These are phyloP conservation scores for Acacia concinna DNA, from an alignment of 331 rosid species.

Conservation along the genomic window DNA sequence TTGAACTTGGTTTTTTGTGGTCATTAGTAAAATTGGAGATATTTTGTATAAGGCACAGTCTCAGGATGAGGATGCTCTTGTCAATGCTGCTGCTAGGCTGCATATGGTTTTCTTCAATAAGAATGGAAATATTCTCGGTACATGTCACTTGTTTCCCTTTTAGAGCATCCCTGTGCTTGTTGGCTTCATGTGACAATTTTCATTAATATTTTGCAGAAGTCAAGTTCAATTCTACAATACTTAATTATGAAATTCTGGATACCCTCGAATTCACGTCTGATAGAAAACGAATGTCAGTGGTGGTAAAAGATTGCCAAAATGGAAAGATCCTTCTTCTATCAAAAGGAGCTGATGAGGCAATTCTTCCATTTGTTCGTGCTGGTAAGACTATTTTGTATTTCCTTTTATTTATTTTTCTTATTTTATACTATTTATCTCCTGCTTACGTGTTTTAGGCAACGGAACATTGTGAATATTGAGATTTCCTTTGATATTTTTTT, in stretches of 20 bases:
- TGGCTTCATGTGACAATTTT: constrained; percentile 23
- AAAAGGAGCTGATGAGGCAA: constrained; percentile 98
- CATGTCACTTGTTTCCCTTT: constrained; percentile 28
- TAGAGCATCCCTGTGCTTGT: constrained; percentile 19
- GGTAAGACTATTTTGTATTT: constrained; percentile 45
- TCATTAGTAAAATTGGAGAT: constrained; percentile 78
- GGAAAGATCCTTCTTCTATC: constrained; percentile 84
- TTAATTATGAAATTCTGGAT: constrained; percentile 85
- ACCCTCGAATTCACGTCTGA: constrained; percentile 96
- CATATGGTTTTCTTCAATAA: constrained; percentile 84
- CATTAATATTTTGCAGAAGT: constrained; percentile 64
- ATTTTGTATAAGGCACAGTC: constrained; percentile 95
- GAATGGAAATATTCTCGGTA: constrained; percentile 75
- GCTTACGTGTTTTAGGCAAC: constrained; percentile 19
- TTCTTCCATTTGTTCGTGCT: constrained; percentile 72
- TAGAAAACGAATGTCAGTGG: constrained; percentile 96
- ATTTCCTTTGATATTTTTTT: constrained; percentile 22
- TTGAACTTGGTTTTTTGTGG: constrained; percentile 26
- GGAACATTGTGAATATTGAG: constrained; percentile 1
- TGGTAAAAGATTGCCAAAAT: constrained; percentile 82
- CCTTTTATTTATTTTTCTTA: not conserved
- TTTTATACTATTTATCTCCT: not conserved
- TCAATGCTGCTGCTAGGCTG: constrained; percentile 83
- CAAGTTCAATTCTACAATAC: constrained; percentile 66
- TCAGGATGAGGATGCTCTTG: constrained; percentile 99